Conservation (phyloP, 1,284 basidiomycete species). For the Moesziomyces sp. region DNA sequence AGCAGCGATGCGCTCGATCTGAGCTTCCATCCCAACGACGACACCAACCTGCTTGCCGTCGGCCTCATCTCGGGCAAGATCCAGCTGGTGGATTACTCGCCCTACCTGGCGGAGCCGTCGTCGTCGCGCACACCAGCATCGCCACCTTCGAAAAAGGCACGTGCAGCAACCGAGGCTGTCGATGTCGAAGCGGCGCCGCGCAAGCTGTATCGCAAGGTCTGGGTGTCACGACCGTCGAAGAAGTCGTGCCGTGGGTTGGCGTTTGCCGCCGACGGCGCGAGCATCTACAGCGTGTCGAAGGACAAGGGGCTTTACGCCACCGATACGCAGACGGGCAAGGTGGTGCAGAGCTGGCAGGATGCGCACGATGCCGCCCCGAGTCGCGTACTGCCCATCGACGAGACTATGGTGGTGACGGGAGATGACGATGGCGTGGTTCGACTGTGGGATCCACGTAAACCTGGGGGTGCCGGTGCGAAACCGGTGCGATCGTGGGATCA, state of each 20-base stretch:
- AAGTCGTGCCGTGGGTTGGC: constrained; percentile 59
- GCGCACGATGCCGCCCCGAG: constrained; percentile 78
- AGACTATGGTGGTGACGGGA: constrained; percentile 80
- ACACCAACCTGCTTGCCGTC: constrained; percentile 75
- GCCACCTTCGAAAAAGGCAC: constrained; percentile 16
- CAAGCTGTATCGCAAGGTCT: constrained; percentile 46
- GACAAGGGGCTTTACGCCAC: constrained; percentile 75
- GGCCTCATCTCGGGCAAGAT: constrained; percentile 84
- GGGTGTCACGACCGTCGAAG: constrained; percentile 47
- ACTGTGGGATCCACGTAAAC: constrained; percentile 86
- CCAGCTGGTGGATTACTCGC: constrained; percentile 77
- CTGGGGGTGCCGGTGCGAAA: constrained; percentile 11
- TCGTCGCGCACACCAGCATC: constrained; percentile 7
- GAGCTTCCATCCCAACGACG: constrained; percentile 79
- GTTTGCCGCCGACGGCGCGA: constrained; percentile 30
- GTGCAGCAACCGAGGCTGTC: neutral
- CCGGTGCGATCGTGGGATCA: constrained; percentile 78
- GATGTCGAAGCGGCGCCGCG: neutral
- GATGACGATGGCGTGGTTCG: constrained; percentile 95
- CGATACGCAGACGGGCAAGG: constrained; percentile 72
- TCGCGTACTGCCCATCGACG: constrained; percentile 80
- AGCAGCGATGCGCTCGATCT: constrained; percentile 87
- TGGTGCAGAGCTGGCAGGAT: constrained; percentile 74
- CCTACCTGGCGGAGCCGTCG: constrained; percentile 7
- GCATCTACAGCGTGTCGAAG: constrained; percentile 83